Base-by-base conservation (phyloP, 345 rosid species). In the Citrus trifoliata region DNA sequence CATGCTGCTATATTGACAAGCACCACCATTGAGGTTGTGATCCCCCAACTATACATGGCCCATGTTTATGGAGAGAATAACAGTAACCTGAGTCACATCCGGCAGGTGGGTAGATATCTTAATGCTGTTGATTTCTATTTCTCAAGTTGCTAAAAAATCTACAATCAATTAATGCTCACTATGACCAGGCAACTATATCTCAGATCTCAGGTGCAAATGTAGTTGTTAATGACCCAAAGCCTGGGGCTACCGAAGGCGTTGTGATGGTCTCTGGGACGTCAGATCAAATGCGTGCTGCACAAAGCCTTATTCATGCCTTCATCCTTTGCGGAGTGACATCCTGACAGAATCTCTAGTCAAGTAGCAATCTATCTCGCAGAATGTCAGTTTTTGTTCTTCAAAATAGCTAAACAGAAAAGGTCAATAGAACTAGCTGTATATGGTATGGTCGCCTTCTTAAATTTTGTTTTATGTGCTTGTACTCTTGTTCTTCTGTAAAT, bases 121-220 rank as follows among this genome's bases (percentile, higher is more conserved):
- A 28, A 27, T 33, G 6, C 28, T 59, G 22, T 51, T n/a, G 63
- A 51, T 70, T 21, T 69, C 13, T 66, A 18, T 33, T 14, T 21
- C 13, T 6, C 33, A 66, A 27, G 24, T 10, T 58, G 37, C 63
- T 46, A 8, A 25, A 48, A 32, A 24, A 58, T 13, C 27, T 40
- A 10, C 10, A 58, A 13, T 33, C 4, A 42, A 46, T 35, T 32
- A 24, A 63, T 73, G 40, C 42, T 69, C 24, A 62, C 60, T 71
- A 67, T 71, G 56, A 78, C 71, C 16, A 28, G 53, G 18, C 71
- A 60, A 67, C 63, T 27, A 67, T 71, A 33, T 67, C 77, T 70
- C 88, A 93, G 95, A 84, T 93, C 53, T 88, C 95, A 42, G 92
- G 92, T 72, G 97, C 95, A 37, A 90, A 83, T 75, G 90, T 93